Percentiles rank a stretch among this genome's conserved stretches.
Evolutionary conservation across 129 eudicot species (phyloP).

Genomic region (Erigeron canadensis): DNA sequence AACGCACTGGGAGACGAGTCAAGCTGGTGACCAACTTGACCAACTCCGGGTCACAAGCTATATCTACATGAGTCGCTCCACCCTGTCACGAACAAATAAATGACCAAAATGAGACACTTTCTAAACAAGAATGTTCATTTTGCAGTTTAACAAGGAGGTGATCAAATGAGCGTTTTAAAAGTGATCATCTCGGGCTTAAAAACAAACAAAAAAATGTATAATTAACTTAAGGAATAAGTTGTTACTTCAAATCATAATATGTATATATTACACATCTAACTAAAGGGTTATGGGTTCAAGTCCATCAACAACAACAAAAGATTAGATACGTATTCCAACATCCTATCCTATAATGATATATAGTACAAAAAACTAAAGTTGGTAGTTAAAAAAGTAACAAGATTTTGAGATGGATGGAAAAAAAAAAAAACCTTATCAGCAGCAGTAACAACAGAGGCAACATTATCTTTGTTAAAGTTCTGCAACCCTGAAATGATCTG

Average conservation of each 20-base stretch:
- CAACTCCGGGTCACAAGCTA: conserved; percentile 91
- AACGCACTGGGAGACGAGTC: conserved; percentile 78
- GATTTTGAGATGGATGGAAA: neutral
- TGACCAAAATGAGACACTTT: neutral
- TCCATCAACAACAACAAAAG: too few species aligned
- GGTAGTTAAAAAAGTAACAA: too few species aligned
- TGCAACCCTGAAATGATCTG: conserved; percentile 95
- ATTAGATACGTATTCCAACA: too few species aligned
- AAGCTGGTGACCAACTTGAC: conserved; percentile 79
- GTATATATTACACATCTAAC: neutral
- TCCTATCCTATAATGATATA: too few species aligned
- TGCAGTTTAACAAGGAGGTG: neutral
- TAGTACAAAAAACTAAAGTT: too few species aligned
- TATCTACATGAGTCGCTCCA: conserved; percentile 97
- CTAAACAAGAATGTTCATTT: neutral
- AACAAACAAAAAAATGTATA: neutral
- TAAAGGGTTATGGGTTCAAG: too few species aligned
- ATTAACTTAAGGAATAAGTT: neutral
- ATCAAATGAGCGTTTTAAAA: neutral
- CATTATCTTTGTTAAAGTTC: conserved; percentile 76
- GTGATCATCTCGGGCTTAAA: neutral
- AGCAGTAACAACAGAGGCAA: conserved; percentile 87
- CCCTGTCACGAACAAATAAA: conserved; percentile 46
- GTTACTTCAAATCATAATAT: neutral
- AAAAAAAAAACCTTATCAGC: conserved; percentile 71